Conservation (phyloP, 2,329 filamentous ascomycete genomes). For the Pseudocercospora eumusae region DNA sequence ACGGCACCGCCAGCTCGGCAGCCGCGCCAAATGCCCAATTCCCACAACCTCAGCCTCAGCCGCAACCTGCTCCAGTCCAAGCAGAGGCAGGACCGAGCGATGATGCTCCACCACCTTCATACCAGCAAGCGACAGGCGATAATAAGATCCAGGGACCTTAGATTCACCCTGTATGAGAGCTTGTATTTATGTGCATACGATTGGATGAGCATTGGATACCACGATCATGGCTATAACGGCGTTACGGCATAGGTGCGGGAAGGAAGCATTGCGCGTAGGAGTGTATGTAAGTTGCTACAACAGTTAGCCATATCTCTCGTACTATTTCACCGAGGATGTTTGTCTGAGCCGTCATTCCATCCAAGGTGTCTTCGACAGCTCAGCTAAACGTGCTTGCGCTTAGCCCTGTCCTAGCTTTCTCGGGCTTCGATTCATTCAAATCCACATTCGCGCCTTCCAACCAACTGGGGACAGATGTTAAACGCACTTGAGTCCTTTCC, state of each 20-base stretch:
- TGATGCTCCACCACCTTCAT: constrained; percentile 71
- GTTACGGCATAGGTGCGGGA: background rate
- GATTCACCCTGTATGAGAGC: background rate
- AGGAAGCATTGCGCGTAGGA: background rate
- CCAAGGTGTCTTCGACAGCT: background rate
- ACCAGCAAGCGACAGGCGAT: constrained; percentile 80
- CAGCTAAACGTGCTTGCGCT: background rate
- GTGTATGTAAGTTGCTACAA: constrained; percentile 3
- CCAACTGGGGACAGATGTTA: background rate
- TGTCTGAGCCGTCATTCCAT: too few species aligned
- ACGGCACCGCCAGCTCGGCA: constrained; percentile 46
- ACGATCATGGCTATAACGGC: constrained; percentile 6
- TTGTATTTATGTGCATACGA: constrained; percentile 9
- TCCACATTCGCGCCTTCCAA: background rate
- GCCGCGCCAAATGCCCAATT: constrained; percentile 45
- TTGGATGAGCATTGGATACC: constrained; percentile 1
- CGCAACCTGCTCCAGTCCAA: constrained; percentile 42
- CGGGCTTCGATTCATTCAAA: background rate
- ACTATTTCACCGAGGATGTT: background rate
- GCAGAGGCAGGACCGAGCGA: constrained; percentile 46
- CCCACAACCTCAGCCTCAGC: constrained; percentile 39
- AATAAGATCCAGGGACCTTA: constrained; percentile 75
- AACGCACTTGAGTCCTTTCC: background rate
- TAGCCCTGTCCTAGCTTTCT: background rate
- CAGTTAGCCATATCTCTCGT: background rate